Base-by-base conservation (phyloP, 345 rosid genomes). In the Erucastrum elatum region DNA sequence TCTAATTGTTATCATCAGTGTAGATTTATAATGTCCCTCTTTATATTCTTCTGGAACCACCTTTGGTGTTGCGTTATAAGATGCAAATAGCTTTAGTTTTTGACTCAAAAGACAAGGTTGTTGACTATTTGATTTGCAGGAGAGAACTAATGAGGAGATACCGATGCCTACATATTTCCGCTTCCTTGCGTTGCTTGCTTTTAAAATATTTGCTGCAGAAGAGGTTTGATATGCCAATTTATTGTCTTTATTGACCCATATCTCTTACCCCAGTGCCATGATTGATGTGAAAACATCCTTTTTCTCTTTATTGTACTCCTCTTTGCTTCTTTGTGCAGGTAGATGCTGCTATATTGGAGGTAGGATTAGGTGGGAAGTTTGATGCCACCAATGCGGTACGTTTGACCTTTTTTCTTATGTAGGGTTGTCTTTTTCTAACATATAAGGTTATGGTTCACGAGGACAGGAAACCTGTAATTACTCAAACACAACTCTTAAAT, bases 121-220 rank as follows among this genome's bases (percentile, higher is more conserved):
- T 0, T 61, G 58, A 51, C 26, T 56, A 39, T 68, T 62, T 78
- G 66, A n/a, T 74, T 46, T 80, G 84, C 86, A 95, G 99, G 98
- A 89, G 83, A 88, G 82, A 61, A 35, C 86, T 37, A 88, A 84
- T 69, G 94, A 86, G 68, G 92, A 95, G 70, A 68, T 87, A 76
- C 99, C 98, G 27, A 93, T 95, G 99, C 99, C 99, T 75, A 84
- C 92, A 21, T 93, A 81, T 81, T 95, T 93, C 80, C 97, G 96
- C 68, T 93, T 95, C 83, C 91, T 93, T 83, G 90, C 98, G 5
- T 82, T 95, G 72, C 96, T 95, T 63, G 99, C 97, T 76, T 93
- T 95, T 78, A 95, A 91, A 86, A 93, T 95, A 72, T 95, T 95
- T 86, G 86, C 94, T 4, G 92, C 87, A 16, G 99, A 95, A 86